phyloP scores from a whole-genome alignment of 2,329 filamentous ascomycete genomes.

The Ophiosphaerella korrae region DNA sequence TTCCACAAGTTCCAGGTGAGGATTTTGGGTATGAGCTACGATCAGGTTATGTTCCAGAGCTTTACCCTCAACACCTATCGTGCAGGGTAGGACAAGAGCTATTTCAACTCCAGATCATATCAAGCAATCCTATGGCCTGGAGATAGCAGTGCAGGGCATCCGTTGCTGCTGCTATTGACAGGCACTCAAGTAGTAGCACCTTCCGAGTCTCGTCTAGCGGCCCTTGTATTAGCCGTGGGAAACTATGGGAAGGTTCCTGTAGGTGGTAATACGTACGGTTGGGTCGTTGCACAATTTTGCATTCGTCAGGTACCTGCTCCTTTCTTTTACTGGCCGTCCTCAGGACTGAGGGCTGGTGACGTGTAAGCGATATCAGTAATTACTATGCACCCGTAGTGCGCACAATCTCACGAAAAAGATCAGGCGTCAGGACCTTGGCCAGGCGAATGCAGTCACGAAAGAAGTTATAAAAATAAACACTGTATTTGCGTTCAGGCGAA shows the following conservation, averaged over 20 bases:
- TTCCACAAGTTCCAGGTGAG: not conserved
- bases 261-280: constrained; percentile 1
- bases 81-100: not conserved
- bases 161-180: not conserved
- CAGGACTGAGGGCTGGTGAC: not conserved
- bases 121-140: not conserved
- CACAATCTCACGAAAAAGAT: not conserved
- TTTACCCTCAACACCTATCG: not conserved
- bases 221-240: not conserved
- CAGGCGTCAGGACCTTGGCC: not conserved
- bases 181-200: not conserved
- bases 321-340: not conserved
- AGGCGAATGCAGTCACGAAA: not conserved
- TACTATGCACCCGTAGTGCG: not conserved
- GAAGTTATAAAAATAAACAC: not conserved
- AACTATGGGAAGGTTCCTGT: constrained; percentile 2
- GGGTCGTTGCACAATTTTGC: constrained; percentile 1
- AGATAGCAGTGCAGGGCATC: not conserved
- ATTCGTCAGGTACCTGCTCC: constrained; percentile 1
- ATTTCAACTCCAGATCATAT: not conserved
- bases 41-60: not conserved
- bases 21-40: not conserved
- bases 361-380: constrained; percentile 3
- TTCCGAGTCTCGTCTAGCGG: constrained; percentile 4
- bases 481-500: too few relatives aligned